Evolutionary conservation across 2,329 filamentous ascomycete species (phyloP).

Genomic region (Pochonia chlamydosporia): DNA sequence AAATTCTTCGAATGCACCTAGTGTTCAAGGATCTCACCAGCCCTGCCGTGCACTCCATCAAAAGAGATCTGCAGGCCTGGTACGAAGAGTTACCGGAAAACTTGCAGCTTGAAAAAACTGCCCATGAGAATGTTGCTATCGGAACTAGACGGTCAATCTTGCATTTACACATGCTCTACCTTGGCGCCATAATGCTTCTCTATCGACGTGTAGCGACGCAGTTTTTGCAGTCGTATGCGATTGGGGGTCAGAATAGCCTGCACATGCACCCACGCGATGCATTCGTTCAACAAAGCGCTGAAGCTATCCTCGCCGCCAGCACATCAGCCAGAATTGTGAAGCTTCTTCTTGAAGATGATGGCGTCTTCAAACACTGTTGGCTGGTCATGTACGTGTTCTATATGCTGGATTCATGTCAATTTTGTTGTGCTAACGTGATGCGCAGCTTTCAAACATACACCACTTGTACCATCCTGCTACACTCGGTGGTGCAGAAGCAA

Average conservation of each 20-base stretch:
- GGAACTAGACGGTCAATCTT: constrained; percentile 5
- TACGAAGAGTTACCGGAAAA: constrained; percentile 3
- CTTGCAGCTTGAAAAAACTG: background rate
- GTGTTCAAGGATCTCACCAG: constrained; percentile 2
- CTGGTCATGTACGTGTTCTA: constrained; percentile 6
- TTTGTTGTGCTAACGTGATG: background rate
- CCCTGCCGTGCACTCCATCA: background rate
- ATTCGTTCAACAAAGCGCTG: background rate
- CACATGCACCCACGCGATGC: background rate
- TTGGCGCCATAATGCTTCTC: constrained; percentile 5
- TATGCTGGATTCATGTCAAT: background rate
- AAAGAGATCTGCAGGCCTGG: constrained; percentile 4
- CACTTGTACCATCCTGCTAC: constrained; percentile 5
- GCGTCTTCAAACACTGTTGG: constrained; percentile 9
- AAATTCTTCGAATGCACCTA: constrained; percentile 8
- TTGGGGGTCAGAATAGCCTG: background rate
- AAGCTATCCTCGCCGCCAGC: constrained; percentile 6
- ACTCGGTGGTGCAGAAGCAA: constrained; percentile 6
- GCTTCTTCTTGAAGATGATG: constrained; percentile 5
- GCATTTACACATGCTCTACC: constrained; percentile 6
- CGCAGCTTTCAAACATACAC: constrained; percentile 6
- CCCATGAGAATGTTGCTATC: constrained; percentile 1
- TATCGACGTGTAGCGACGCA: constrained; percentile 5
- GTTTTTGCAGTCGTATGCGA: constrained; percentile 1
- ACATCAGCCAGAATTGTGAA: constrained; percentile 6